phyloP scores from a whole-genome alignment of 2,329 filamentous ascomycete species.

The Verticillium longisporum region DNA sequence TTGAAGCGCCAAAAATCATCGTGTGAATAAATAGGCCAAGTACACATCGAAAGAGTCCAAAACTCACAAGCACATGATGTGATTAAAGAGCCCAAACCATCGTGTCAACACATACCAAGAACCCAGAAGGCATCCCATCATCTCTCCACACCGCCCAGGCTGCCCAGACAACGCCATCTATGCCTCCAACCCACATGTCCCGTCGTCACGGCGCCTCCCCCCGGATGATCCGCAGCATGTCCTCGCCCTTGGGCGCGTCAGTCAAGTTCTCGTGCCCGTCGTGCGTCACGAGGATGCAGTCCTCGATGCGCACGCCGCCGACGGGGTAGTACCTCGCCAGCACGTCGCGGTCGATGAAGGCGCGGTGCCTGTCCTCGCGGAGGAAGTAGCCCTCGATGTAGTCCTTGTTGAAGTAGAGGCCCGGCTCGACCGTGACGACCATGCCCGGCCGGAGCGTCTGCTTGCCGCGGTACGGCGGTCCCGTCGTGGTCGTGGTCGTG shows the following conservation, averaged over 20 bases:
- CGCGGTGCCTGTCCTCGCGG: slow-evolving; percentile 47
- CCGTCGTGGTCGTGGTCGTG: slow-evolving; percentile 14
- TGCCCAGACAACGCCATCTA: too few species aligned
- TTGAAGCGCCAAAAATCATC: too few species aligned
- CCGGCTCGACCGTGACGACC: slow-evolving; percentile 75
- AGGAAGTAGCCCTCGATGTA: slow-evolving; percentile 67
- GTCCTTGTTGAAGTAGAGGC: slow-evolving; percentile 69
- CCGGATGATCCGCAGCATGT: slow-evolving; percentile 58
- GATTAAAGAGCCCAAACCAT: too few species aligned
- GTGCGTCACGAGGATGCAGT: slow-evolving; percentile 76
- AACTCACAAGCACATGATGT: too few species aligned
- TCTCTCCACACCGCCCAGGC: too few species aligned
- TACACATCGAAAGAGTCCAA: too few species aligned
- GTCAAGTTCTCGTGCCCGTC: slow-evolving; percentile 74
- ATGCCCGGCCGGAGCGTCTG: slow-evolving; percentile 51
- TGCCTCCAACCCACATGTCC: too few species aligned
- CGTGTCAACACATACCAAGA: too few species aligned
- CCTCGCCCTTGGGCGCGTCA: slow-evolving; percentile 64
- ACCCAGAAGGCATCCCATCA: too few species aligned
- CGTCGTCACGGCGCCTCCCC: slow-evolving; percentile 12
- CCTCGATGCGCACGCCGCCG: slow-evolving; percentile 88
- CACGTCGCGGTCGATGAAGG: slow-evolving; percentile 58
- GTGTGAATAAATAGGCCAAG: too few species aligned
- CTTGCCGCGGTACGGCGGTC: slow-evolving; percentile 22
- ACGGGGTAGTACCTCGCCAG: slow-evolving; percentile 67